Evolutionary conservation across 768 basidiomycete genomes (phyloP), one percentile per base, ranked within the genome.

Genomic region (Lentinus brumalis): DNA sequence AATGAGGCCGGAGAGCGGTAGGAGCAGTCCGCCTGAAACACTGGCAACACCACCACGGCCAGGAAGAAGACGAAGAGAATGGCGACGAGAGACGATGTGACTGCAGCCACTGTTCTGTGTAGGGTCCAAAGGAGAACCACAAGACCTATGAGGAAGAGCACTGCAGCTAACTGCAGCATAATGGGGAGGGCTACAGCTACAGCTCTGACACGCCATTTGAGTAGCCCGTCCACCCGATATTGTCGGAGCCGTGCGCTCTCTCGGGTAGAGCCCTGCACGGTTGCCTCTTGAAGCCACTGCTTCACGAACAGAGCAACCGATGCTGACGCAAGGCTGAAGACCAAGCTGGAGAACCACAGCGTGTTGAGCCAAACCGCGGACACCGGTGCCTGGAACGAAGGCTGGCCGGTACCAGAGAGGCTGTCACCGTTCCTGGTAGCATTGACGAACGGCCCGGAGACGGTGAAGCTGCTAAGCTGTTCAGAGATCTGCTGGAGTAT

Each of bases 291-390:
- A 1, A 71, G 39, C 71, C 69, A 71, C 45, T 72, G 70, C 56
- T 71, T 73, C n/a, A 69, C 69, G 29, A 71, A 56, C 40, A 69
- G 63, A 21, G 66, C 66, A 30, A 68, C 49, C 11, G 71, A 57
- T 2, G 71, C 72, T 11, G 68, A 60, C 9, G 66, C 60, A 32
- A 74, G 69, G 32, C 64, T 65, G 61, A 63, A 60, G 6, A 67
- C 55, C 2, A 74, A 61, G 35, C 67, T 67, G 15, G 62, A 55
- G 51, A 70, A 68, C 68, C 69, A 70, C 1, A 73, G 57, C 1
- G 56, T 50, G 60, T 70, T 73, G 54, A 69, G 54, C 50, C 51
- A 55, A 6, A 66, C 56, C 7, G 61, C 61, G 16, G 58, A 58
- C 16, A 26, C 12, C 14, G 57, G 47, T 10, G 56, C 39, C 12